phyloP scores from a whole-genome alignment of 306 rosid genomes.

The Rosa persica region DNA sequence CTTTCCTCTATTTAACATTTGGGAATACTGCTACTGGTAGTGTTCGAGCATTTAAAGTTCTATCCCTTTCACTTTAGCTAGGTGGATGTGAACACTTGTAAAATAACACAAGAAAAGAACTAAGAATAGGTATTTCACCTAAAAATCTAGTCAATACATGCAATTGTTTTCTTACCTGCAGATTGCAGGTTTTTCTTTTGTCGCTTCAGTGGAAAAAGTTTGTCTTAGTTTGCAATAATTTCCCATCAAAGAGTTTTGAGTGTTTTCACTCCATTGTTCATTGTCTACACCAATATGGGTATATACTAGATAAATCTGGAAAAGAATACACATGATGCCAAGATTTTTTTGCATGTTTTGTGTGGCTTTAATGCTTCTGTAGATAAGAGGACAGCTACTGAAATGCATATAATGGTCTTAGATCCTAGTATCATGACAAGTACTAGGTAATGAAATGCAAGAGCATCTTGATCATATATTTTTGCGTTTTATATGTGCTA shows the following conservation, averaged over 20 bases:
- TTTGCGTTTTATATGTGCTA: no score
- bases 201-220: conserved; percentile 4
- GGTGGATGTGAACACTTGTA: background rate
- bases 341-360: background rate
- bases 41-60: background rate
- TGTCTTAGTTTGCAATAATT: conserved; percentile 15
- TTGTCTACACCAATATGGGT: background rate
- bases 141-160: background rate
- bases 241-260: background rate
- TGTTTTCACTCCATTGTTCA: background rate
- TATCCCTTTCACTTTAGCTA: background rate
- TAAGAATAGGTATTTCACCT: background rate
- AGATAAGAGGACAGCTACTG: no score
- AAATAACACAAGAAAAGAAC: background rate
- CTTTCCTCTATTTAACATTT: background rate
- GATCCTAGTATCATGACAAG: no score
- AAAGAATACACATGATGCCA: background rate
- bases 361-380: no score
- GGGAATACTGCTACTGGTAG: background rate
- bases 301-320: background rate
- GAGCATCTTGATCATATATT: no score
- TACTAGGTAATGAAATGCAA: no score
- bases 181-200: conserved; percentile 10
- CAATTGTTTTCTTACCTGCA: background rate
- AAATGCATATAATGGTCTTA: no score